Percentiles rank a stretch among this genome's conserved stretches.
Evolutionary conservation across 352 stramenopile genomes (phyloP).

Genomic region (Globisporangium megalacanthum): DNA sequence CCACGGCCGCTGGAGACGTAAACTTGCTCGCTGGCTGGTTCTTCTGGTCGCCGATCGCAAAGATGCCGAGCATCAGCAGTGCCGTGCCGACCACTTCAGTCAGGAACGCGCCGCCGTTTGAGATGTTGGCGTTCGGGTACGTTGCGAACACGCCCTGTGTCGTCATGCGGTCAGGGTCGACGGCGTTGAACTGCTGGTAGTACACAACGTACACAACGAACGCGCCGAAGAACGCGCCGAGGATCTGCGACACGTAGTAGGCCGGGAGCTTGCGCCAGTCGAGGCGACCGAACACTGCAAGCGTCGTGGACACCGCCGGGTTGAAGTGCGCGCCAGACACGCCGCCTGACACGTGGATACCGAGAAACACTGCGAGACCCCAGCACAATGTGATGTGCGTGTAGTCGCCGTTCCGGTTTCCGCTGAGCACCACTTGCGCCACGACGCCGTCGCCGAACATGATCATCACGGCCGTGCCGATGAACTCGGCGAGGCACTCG

Average conservation of each 20-base stretch:
- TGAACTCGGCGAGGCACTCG: slow-evolving; percentile 58
- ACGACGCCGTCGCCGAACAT: no score
- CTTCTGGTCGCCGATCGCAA: slow-evolving; percentile 42
- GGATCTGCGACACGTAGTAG: slow-evolving; percentile 31
- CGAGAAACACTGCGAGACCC: slow-evolving; percentile 55
- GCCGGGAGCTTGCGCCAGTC: slow-evolving; percentile 30
- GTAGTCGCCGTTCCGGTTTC: slow-evolving; percentile 44
- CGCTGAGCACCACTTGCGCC: slow-evolving; percentile 19
- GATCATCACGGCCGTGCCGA: slow-evolving; percentile 24
- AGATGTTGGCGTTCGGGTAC: slow-evolving; percentile 8
- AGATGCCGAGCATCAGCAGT: slow-evolving; percentile 46
- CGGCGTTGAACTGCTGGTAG: slow-evolving; percentile 34
- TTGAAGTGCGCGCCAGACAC: slow-evolving; percentile 57
- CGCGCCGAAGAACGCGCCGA: slow-evolving; percentile 32
- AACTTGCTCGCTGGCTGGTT: slow-evolving; percentile 49
- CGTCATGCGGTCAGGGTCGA: slow-evolving; percentile 35
- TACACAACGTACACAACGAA: slow-evolving; percentile 26
- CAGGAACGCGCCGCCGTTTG: slow-evolving; percentile 42
- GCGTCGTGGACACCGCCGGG: slow-evolving; percentile 34
- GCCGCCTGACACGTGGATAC: slow-evolving; percentile 41
- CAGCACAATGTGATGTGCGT: slow-evolving; percentile 53
- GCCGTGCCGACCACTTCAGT: slow-evolving; percentile 56
- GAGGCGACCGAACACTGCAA: slow-evolving; percentile 41
- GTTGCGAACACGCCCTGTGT: slow-evolving; percentile 47
- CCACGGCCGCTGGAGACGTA: slow-evolving; percentile 32